phyloP scores from a whole-genome alignment of 2,329 filamentous ascomycete genomes.

The Xylariomycetidae sp. region DNA sequence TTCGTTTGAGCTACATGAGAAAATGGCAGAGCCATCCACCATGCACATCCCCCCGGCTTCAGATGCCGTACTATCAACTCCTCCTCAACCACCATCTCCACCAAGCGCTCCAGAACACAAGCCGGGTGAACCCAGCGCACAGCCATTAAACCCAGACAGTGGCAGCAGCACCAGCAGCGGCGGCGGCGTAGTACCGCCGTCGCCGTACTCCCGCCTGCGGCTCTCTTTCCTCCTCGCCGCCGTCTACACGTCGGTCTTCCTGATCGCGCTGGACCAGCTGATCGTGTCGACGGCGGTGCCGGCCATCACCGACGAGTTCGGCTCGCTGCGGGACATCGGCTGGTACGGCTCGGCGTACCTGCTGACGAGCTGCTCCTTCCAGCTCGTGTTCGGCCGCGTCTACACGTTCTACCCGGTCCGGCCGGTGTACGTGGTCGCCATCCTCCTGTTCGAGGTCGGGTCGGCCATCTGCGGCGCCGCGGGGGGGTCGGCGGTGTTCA shows the following conservation, averaged over 20 bases:
- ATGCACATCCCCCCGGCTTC: too few species aligned
- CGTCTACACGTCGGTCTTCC: conserved; percentile 33
- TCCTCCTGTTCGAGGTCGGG: conserved; percentile 33
- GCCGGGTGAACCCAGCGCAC: too few species aligned
- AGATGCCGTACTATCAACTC: too few species aligned
- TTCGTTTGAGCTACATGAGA: too few species aligned
- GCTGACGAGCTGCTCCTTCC: conserved; percentile 32
- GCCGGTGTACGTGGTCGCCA: conserved; percentile 23
- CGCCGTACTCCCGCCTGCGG: too few species aligned
- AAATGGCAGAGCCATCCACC: too few species aligned
- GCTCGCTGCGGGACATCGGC: conserved; percentile 32
- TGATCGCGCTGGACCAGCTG: conserved; percentile 33
- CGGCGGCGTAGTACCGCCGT: too few species aligned
- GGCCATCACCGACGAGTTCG: conserved; percentile 33
- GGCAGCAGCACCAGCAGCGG: too few species aligned
- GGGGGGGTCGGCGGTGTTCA: conserved; percentile 34
- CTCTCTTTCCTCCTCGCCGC: too few species aligned
- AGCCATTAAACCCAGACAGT: too few species aligned
- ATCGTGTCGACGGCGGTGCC: conserved; percentile 36
- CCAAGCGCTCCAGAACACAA: too few species aligned
- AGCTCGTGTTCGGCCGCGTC: conserved; percentile 35
- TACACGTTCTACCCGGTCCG: conserved; percentile 35
- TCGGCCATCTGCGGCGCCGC: conserved; percentile 36
- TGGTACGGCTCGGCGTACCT: conserved; percentile 37
- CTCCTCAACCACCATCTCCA: too few species aligned